These are phyloP conservation scores for Linum lewisii DNA, from an alignment of 345 rosid genomes.

Conservation along the genomic window DNA sequence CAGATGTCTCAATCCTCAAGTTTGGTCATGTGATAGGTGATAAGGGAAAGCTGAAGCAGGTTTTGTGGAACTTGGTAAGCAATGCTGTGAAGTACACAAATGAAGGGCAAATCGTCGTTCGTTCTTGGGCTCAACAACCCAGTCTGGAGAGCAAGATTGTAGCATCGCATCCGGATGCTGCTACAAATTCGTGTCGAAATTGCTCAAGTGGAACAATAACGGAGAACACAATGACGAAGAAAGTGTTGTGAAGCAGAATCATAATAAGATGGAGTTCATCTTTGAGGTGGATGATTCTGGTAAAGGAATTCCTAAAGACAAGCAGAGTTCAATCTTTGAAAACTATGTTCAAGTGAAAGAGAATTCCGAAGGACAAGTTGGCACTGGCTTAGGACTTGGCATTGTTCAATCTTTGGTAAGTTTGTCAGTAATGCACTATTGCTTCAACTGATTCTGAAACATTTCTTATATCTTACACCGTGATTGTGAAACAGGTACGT, in stretches of 20 bases:
- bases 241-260: slow-evolving; percentile 17
- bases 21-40: slow-evolving; percentile 20
- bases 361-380: slow-evolving; percentile 25
- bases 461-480: slow-evolving; percentile 10
- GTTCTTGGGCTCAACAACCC: slow-evolving; percentile 16
- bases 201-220: slow-evolving; percentile 7
- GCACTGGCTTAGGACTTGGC: slow-evolving; percentile 30
- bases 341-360: slow-evolving; percentile 34
- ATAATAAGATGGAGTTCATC: slow-evolving; percentile 17
- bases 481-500: slow-evolving; percentile 37
- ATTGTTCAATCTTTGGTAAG: slow-evolving; percentile 33
- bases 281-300: slow-evolving; percentile 37
- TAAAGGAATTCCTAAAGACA: slow-evolving; percentile 28
- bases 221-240: slow-evolving; percentile 18
- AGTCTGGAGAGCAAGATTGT: slow-evolving; percentile 22
- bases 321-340: slow-evolving; percentile 29
- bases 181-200: slow-evolving; percentile 16
- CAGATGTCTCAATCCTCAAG: slow-evolving; percentile 25
- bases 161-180: slow-evolving; percentile 15
- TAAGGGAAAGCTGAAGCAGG: slow-evolving; percentile 22
- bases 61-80: slow-evolving; percentile 27
- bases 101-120: slow-evolving; percentile 25
- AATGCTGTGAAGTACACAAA: slow-evolving; percentile 30
- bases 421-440: too few relatives aligned
- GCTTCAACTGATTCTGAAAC: background rate